Evolutionary conservation across 2,329 filamentous ascomycete genomes (phyloP), one percentile per base, ranked within the genome.

Genomic region (Alternaria longipes): DNA sequence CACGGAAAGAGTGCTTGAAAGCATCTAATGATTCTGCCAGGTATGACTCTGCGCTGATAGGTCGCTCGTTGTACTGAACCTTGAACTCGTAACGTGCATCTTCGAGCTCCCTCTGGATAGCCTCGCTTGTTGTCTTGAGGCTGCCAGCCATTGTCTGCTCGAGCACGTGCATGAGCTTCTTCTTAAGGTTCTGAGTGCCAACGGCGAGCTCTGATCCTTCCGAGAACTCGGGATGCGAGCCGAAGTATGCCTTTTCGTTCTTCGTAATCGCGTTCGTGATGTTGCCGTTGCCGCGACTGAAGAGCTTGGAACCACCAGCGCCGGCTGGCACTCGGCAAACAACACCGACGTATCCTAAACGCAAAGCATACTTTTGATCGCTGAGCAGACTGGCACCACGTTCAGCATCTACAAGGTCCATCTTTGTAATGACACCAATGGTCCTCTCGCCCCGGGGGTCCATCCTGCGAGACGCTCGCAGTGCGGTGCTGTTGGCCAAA

Each of bases 81-180:
- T 99, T 99, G 85, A 97, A 99, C 79, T 99, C 94, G 75, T 99
- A 99, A 0, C 92, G 94, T 3, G 95, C 94, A 80, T 99, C 95
- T 73, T 97, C 94, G 0, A 99, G 87, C 78, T 99, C 95, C 76
- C 97, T 93, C 63, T 91, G 90, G 67, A 99, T 97, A 9, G 93
- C 93, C 74, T 97, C 93, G 70, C 91, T 92, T 4, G 95, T 99
- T 56, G 89, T 89, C 70, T 95, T 91, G 56, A 99, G 84, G 72
- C 92, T 97, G 34, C 92, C 89, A 28, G 94, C 94, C 96, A 99
- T 99, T 4, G 93, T 97, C 74, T 97, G 91, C 78, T 99, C 95
- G 38, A 99, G 86, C 38, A 98, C 93, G 66, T 94, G 89, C 94
- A 99, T 99, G 54, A 99, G 85, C 80, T 97, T 98, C 82, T 96